These are phyloP conservation scores for Barbarea vulgaris DNA, from an alignment of 345 rosid genomes.

Conservation along the genomic window DNA sequence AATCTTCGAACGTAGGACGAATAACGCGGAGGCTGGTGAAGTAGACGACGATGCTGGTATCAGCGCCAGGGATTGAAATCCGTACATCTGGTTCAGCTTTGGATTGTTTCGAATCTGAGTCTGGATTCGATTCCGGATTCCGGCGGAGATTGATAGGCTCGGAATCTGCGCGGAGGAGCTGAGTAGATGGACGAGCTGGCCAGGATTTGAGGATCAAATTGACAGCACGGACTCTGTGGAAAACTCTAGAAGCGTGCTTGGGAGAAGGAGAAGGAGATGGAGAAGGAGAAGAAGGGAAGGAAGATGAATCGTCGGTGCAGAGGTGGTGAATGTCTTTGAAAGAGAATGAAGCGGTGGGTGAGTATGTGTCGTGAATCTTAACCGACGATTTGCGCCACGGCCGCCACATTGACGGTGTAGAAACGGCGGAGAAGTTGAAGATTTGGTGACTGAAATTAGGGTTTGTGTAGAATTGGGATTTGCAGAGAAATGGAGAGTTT, in stretches of 20 bases:
- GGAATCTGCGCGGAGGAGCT: conserved; percentile 27
- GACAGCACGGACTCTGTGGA: conserved; percentile 62
- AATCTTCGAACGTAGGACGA: conserved; percentile 80
- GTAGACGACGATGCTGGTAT: conserved; percentile 71
- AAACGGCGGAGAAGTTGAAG: conserved; percentile 18
- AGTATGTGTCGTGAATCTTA: conserved; percentile 46
- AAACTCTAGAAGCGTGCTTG: conserved; percentile 45
- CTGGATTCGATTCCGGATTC: conserved; percentile 23
- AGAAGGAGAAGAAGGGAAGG: conserved; percentile 26
- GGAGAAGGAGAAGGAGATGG: conserved; percentile 14
- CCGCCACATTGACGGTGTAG: conserved; percentile 83
- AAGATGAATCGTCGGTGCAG: conserved; percentile 49
- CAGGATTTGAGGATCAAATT: conserved; percentile 55
- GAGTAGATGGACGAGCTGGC: conserved; percentile 39
- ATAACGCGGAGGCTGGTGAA: conserved; percentile 80
- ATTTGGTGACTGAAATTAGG: conserved; percentile 21
- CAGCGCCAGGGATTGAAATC: conserved; percentile 51
- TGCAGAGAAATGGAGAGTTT: conserved; percentile 35
- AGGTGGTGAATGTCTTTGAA: conserved; percentile 75
- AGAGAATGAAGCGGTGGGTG: conserved; percentile 53
- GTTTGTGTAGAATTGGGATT: conserved; percentile 30
- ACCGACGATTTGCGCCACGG: conserved; percentile 70
- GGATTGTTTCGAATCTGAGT: conserved; percentile 18
- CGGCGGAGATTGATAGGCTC: neutral
- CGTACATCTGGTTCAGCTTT: conserved; percentile 39